These are phyloP conservation scores for Malus sieversii DNA, from an alignment of 306 rosid genomes.

Conservation along the genomic window DNA sequence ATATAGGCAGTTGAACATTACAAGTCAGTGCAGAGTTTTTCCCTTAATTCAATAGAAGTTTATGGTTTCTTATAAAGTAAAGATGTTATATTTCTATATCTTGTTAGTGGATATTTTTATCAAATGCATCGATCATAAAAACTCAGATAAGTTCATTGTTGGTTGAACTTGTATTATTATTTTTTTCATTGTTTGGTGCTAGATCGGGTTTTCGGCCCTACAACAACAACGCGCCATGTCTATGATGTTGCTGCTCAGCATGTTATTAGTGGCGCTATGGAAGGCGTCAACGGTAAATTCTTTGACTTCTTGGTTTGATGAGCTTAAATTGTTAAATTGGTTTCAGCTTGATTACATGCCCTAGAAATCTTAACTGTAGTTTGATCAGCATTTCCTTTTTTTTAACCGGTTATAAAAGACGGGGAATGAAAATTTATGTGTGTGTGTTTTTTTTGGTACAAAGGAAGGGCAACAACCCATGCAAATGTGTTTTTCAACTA, in stretches of 20 bases:
- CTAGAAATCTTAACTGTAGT: constrained; percentile 10
- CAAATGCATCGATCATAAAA: neutral
- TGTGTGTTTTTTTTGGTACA: no score
- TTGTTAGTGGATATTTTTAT: neutral
- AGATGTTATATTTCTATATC: neutral
- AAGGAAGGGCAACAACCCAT: neutral
- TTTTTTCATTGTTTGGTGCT: constrained; percentile 24
- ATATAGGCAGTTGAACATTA: neutral
- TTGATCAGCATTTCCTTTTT: neutral
- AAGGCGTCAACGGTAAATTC: constrained; percentile 84
- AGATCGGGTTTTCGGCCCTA: constrained; percentile 97
- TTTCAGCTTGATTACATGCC: constrained; percentile 13
- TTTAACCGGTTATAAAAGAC: constrained; percentile 1
- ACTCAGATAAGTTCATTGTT: neutral
- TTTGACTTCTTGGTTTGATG: constrained; percentile 7
- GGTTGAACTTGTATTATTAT: neutral
- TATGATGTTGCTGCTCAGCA: constrained; percentile 96
- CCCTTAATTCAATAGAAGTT: neutral
- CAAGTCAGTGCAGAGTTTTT: neutral
- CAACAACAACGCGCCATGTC: constrained; percentile 95
- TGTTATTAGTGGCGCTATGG: constrained; percentile 89
- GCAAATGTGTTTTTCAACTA: constrained; percentile 9
- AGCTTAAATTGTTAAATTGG: constrained; percentile 13
- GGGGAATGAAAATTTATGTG: neutral
- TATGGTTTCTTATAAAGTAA: neutral